Conservation (phyloP, 2,329 filamentous ascomycete genomes). For the Penicillium carneum region DNA sequence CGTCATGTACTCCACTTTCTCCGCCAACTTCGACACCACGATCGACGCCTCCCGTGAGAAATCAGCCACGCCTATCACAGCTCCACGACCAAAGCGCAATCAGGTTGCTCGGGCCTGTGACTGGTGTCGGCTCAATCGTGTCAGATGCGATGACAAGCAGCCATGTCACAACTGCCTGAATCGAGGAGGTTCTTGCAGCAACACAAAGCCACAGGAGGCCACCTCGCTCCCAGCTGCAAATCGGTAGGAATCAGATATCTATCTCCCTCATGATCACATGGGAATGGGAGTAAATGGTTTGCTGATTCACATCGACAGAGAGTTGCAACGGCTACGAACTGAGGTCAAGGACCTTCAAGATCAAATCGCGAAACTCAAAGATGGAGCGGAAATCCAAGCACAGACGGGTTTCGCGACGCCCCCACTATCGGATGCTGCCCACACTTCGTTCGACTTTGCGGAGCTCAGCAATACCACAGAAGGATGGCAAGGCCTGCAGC, state of each 20-base stretch:
- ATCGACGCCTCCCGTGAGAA: slow-evolving; percentile 9
- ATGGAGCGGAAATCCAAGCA: slow-evolving; percentile 1
- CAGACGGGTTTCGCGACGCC: neutral
- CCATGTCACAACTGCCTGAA: slow-evolving; percentile 8
- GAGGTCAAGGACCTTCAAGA: slow-evolving; percentile 1
- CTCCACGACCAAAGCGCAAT: slow-evolving; percentile 4
- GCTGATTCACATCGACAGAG: neutral
- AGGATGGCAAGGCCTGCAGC: slow-evolving; percentile 4
- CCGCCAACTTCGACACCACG: slow-evolving; percentile 13
- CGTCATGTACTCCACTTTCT: slow-evolving; percentile 17
- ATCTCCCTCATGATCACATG: neutral
- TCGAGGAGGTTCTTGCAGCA: slow-evolving; percentile 19
- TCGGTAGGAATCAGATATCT: slow-evolving; percentile 2
- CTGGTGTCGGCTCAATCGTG: slow-evolving; percentile 2
- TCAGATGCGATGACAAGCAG: slow-evolving; percentile 5
- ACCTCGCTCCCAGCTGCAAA: slow-evolving; percentile 16
- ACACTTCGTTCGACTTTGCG: neutral
- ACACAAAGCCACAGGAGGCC: slow-evolving; percentile 15
- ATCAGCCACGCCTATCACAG: neutral
- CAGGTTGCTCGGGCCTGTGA: slow-evolving; percentile 5
- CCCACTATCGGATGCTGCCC: neutral
- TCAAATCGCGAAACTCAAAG: slow-evolving; percentile 5
- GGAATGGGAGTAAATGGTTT: neutral
- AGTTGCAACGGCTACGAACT: neutral
- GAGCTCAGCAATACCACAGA: slow-evolving; percentile 4